A percentile compares a stretch with the other conserved stretches of the same genome.
These are phyloP conservation scores for Chlorella sp. DNA, from an alignment of 139 green algal genomes.

Conservation along the genomic window DNA sequence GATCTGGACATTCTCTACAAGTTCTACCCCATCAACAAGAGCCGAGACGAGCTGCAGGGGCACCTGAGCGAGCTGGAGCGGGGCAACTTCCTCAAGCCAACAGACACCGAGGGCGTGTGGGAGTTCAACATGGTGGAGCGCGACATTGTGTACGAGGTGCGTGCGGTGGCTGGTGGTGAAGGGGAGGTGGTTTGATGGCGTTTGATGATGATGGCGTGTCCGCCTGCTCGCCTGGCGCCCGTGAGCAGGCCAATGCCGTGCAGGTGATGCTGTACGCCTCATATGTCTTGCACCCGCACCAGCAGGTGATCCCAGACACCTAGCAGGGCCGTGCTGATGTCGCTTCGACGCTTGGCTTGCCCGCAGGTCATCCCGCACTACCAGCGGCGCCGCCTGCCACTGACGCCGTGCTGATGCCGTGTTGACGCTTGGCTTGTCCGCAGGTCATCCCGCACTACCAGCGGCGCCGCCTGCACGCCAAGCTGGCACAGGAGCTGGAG, in stretches of 20 bases:
- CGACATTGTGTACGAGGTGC: slow-evolving; percentile 65
- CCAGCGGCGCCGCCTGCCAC: too few relatives aligned
- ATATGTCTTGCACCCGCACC: too few relatives aligned
- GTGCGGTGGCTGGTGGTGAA: not conserved
- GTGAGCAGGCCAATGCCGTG: not conserved
- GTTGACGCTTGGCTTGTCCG: too few relatives aligned
- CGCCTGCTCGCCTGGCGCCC: not conserved
- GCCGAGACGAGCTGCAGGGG: slow-evolving; percentile 17
- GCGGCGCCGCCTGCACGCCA: slow-evolving; percentile 55
- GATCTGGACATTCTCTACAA: slow-evolving; percentile 57
- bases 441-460: slow-evolving; percentile 56
- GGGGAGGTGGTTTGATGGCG: too few relatives aligned
- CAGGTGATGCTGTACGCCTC: not conserved
- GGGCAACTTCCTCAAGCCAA: slow-evolving; percentile 37
- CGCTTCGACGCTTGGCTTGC: too few relatives aligned
- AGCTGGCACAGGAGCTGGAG: slow-evolving; percentile 42
- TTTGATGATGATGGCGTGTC: not conserved
- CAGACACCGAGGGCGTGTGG: slow-evolving; percentile 37
- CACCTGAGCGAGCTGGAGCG: slow-evolving; percentile 36
- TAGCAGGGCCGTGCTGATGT: too few relatives aligned
- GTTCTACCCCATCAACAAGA: slow-evolving; percentile 40
- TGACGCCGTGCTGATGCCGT: too few relatives aligned
- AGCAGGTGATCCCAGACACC: too few relatives aligned
- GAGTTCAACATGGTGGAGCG: slow-evolving; percentile 59
- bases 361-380: too few relatives aligned